Evolutionary conservation across 371 early-diverging fungal genomes (phyloP), one percentile per base, ranked within the genome.

Genomic region (Parasitella parasitica): DNA sequence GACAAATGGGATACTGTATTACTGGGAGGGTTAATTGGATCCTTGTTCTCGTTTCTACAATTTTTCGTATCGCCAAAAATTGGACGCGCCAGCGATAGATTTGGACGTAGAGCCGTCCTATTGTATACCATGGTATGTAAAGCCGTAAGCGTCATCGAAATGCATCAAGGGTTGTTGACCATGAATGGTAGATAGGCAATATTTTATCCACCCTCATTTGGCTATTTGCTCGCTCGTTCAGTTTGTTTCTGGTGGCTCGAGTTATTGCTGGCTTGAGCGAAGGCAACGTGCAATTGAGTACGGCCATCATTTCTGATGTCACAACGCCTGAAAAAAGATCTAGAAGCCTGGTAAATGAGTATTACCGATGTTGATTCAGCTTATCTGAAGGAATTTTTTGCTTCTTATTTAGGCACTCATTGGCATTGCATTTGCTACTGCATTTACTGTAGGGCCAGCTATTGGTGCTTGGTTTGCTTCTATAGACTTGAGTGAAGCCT

Each of bases 201-300:
- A 77, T 91, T 16, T 50, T 89, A 9, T 94, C 95, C 24, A 92
- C 93, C 57, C 64, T 86, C 3, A 66, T 97, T 16, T 97, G 99
- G 99, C 73, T 94, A 27, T 90, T 94, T 66, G 89, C 96, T 4
- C 74, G 80, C 35, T 83, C 89, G 11, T 98, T 98, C 66, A 77
- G 82, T 27, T 68, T 85, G 41, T 97, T 98, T 67, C 78, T 97
- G 27, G 59, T 90, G 5, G 89, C 96, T n/a, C 86, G 98, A 6
- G 67, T 96, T 28, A 84, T 98, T 27, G 97, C 94, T 12, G 99
- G 99, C 4, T 74, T 97, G 48, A 93, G 93, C 38, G 98, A 98
- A 71, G 98, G 97, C 46, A 98, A 98, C 66, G 95, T 97, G 7
- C 99, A 98, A 69, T 83, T 98, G 41, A 93, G 95, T 9, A 91